These are phyloP conservation scores for Chrysophaeum taylorii DNA, from an alignment of 352 stramenopile species.

Conservation along the genomic window DNA sequence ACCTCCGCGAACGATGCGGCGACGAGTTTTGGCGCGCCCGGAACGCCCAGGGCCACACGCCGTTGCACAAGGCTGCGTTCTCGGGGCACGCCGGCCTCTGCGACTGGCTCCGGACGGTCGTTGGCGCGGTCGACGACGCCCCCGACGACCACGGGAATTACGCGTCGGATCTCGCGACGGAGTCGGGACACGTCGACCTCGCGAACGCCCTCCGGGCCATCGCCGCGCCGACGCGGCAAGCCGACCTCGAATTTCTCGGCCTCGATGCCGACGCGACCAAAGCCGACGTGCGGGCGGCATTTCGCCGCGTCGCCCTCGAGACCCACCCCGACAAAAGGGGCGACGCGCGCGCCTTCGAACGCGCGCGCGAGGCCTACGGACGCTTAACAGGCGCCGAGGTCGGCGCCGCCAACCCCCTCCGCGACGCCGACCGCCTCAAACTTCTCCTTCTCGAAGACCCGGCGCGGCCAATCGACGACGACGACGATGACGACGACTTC, in stretches of 20 bases:
- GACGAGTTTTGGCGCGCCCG: no score
- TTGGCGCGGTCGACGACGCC: background rate
- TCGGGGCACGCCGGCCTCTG: background rate
- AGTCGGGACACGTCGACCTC: background rate
- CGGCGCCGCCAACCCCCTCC: no score
- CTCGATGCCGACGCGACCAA: slow-evolving; percentile 41
- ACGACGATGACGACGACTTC: no score
- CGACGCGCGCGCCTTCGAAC: slow-evolving; percentile 29
- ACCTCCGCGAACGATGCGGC: background rate
- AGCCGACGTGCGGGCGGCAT: slow-evolving; percentile 57
- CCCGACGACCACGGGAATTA: background rate
- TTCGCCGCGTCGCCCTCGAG: slow-evolving; percentile 63
- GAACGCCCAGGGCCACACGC: slow-evolving; percentile 2
- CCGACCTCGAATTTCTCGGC: no score
- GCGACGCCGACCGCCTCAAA: no score
- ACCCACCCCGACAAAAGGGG: slow-evolving; percentile 63
- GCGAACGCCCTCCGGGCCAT: background rate
- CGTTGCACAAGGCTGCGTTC: background rate
- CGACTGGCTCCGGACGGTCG: background rate
- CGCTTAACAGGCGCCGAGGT: no score
- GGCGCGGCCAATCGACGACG: no score
- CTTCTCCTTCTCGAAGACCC: no score
- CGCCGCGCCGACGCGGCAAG: no score
- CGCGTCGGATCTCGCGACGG: background rate
- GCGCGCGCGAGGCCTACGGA: background rate